phyloP scores from a whole-genome alignment of 108 stramenopile species.

The Cyclotella baltica region DNA sequence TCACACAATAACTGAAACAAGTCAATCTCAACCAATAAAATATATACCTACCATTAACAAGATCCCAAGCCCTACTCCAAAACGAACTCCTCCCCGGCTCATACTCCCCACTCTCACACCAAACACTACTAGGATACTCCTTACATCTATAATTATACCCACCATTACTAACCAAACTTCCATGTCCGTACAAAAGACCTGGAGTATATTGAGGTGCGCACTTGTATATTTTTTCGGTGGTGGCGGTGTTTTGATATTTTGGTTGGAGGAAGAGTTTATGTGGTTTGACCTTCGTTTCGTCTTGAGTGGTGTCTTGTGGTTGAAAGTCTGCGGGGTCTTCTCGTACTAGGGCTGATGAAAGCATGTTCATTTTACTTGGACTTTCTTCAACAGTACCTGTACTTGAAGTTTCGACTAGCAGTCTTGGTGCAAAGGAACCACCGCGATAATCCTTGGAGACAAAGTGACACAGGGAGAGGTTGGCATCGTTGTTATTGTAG shows the following conservation, averaged over 20 bases:
- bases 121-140: conserved; percentile 10
- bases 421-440: conserved; percentile 2
- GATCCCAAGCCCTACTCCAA: conserved; percentile 27
- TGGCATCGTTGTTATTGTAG: neutral
- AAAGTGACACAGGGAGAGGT: conserved; percentile 10
- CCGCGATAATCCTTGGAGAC: conserved; percentile 8
- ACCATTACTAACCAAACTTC: neutral
- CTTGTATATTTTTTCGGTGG: neutral
- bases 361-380: neutral
- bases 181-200: neutral
- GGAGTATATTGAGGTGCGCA: conserved; percentile 2
- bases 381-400: neutral
- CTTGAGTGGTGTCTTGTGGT: neutral
- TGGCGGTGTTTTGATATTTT: neutral
- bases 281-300: neutral
- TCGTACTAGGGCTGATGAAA: neutral
- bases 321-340: neutral
- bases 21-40: neutral
- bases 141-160: conserved; percentile 28
- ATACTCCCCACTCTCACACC: conserved; percentile 18
- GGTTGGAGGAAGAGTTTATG: neutral
- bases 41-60: conserved; percentile 16
- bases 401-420: neutral
- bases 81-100: conserved; percentile 8
- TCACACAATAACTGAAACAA: neutral